Evolutionary conservation across 768 basidiomycete genomes (phyloP).

Genomic region (Gyrodon lividus): DNA sequence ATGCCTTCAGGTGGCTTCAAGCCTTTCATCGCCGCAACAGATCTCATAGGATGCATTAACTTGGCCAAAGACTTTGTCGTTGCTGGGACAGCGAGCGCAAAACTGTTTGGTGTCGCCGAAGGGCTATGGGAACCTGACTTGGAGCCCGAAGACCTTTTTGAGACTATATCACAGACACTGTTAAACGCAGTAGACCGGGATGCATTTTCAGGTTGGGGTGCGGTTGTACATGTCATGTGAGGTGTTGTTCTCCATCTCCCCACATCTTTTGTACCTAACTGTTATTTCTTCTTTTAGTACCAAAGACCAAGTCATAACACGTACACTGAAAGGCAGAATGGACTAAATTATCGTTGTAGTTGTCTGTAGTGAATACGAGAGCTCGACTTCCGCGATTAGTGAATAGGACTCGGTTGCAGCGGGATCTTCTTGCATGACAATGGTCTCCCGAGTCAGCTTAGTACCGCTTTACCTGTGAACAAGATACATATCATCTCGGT

Average conservation of each 20-base stretch:
- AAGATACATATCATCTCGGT: too few relatives aligned
- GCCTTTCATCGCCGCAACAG: conserved; percentile 94
- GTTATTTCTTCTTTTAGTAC: conserved; percentile 43
- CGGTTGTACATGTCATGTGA: conserved; percentile 92
- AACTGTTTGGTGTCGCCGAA: conserved; percentile 96
- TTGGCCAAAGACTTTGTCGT: conserved; percentile 98
- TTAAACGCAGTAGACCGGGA: conserved; percentile 95
- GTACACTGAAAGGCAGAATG: conserved; percentile 89
- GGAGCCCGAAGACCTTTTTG: conserved; percentile 95
- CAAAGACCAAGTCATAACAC: conserved; percentile 74
- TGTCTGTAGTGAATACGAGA: neutral
- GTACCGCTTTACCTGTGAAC: too few relatives aligned
- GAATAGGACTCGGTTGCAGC: neutral
- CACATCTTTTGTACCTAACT: conserved; percentile 8
- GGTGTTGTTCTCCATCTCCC: conserved; percentile 28
- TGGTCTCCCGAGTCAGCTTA: too few relatives aligned
- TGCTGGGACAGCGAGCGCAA: conserved; percentile 86
- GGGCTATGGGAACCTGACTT: conserved; percentile 98
- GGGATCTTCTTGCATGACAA: too few relatives aligned
- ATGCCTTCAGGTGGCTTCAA: conserved; percentile 68
- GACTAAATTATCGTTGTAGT: conserved; percentile 53
- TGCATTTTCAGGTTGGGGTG: conserved; percentile 97
- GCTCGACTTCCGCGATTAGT: neutral
- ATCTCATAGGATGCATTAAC: conserved; percentile 91
- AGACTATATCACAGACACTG: conserved; percentile 95